These are phyloP conservation scores for Mycena vulgaris DNA, from an alignment of 768 basidiomycete genomes.

Conservation along the genomic window DNA sequence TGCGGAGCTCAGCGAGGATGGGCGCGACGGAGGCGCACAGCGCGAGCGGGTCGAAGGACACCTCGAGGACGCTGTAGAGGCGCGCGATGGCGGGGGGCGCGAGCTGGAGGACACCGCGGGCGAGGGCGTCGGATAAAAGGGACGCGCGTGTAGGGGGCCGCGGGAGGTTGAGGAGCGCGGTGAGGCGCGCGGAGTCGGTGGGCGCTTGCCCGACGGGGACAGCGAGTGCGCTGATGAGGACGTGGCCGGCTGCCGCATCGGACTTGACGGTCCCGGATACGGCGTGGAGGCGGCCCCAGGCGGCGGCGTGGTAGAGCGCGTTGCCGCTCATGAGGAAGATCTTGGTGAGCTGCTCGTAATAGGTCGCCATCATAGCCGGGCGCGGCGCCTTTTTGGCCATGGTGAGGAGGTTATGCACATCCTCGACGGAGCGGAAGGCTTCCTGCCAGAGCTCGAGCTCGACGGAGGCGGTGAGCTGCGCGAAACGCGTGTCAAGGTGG, in stretches of 20 bases:
- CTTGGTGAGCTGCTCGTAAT: slow-evolving; percentile 97
- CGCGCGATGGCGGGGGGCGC: slow-evolving; percentile 80
- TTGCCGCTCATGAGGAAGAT: slow-evolving; percentile 98
- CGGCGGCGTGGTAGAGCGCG: slow-evolving; percentile 95
- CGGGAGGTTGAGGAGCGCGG: slow-evolving; percentile 86
- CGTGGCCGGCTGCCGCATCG: slow-evolving; percentile 92
- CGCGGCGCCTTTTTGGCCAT: slow-evolving; percentile 95
- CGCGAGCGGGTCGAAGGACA: slow-evolving; percentile 92
- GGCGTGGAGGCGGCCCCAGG: slow-evolving; percentile 90
- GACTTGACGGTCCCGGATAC: slow-evolving; percentile 75
- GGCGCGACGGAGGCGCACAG: slow-evolving; percentile 87
- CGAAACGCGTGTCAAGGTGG: slow-evolving; percentile 97
- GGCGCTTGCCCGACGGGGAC: slow-evolving; percentile 84
- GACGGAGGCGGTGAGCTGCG: slow-evolving; percentile 95
- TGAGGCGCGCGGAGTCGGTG: slow-evolving; percentile 70
- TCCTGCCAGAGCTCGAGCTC: slow-evolving; percentile 99
- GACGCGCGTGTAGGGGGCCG: slow-evolving; percentile 91
- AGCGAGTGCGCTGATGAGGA: slow-evolving; percentile 92
- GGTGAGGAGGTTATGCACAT: slow-evolving; percentile 95
- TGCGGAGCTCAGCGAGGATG: slow-evolving; percentile 75
- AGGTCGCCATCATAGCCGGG: slow-evolving; percentile 98
- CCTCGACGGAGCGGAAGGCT: slow-evolving; percentile 98
- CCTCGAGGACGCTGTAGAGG: slow-evolving; percentile 91
- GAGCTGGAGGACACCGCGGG: slow-evolving; percentile 86
- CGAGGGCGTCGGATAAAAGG: slow-evolving; percentile 89